phyloP scores from a whole-genome alignment of 352 stramenopile species.

The Phytophthora foliorum region DNA sequence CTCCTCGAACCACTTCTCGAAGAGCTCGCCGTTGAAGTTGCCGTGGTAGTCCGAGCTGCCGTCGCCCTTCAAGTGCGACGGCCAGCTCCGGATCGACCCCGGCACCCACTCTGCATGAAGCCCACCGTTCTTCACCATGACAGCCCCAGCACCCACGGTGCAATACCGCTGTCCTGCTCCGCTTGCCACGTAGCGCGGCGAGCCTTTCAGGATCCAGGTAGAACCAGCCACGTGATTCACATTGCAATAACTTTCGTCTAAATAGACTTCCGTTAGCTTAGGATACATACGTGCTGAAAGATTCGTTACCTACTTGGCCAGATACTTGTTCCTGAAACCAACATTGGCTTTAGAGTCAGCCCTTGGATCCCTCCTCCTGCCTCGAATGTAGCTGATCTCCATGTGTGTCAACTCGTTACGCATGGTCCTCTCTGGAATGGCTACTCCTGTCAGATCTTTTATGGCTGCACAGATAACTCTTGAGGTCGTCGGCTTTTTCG shows the following conservation, averaged over 20 bases:
- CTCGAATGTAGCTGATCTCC: no score
- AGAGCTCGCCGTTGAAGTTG: slow-evolving; percentile 7
- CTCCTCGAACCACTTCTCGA: slow-evolving; percentile 2
- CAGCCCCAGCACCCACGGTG: slow-evolving; percentile 1
- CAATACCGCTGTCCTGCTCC: slow-evolving; percentile 5
- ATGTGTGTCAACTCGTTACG: no score
- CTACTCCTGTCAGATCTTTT: no score
- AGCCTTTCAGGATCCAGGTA: slow-evolving; percentile 5
- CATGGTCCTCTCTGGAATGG: neutral
- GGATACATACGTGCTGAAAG: neutral
- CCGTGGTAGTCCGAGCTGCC: slow-evolving; percentile 9
- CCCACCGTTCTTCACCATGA: neutral
- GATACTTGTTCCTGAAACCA: neutral
- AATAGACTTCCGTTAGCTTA: slow-evolving; percentile 3
- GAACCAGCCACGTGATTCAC: slow-evolving; percentile 10
- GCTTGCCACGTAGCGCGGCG: slow-evolving; percentile 3
- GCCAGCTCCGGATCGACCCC: neutral
- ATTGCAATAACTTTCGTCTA: slow-evolving; percentile 18
- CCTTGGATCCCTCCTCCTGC: neutral
- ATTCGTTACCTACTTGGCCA: slow-evolving; percentile 3
- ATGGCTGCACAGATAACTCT: no score
- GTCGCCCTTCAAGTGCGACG: neutral
- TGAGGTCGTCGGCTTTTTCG: no score
- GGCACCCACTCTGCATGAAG: neutral
- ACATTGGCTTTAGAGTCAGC: slow-evolving; percentile 26